Evolutionary conservation across 805 yeast species (phyloP).

Genomic region (Cyberlindnera japonica): DNA sequence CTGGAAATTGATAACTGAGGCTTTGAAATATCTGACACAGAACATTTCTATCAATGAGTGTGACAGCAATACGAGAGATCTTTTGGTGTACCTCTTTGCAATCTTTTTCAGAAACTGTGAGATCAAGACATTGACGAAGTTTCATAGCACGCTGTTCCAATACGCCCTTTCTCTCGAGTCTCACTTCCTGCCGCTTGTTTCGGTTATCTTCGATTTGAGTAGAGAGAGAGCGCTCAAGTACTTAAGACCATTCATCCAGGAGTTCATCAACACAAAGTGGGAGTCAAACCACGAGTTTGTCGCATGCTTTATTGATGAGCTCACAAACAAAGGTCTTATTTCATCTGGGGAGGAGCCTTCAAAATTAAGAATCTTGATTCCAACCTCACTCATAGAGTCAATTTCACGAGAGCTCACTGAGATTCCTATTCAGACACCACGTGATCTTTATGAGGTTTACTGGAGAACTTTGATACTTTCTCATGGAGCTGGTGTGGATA

Average conservation of each 20-base stretch:
- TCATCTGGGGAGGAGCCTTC: conserved; percentile 13
- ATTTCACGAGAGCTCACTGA: conserved; percentile 12
- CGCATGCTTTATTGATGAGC: conserved; percentile 40
- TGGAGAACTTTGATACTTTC: conserved; percentile 50
- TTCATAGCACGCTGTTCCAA: conserved; percentile 42
- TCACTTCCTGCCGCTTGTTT: conserved; percentile 44
- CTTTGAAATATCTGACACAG: conserved; percentile 20
- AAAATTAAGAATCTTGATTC: conserved; percentile 16
- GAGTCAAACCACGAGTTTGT: conserved; percentile 32
- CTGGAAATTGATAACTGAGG: conserved; percentile 40
- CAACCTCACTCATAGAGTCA: conserved; percentile 14
- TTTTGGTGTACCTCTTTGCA: conserved; percentile 43
- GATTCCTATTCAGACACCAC: conserved; percentile 4
- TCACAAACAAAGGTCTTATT: conserved; percentile 28
- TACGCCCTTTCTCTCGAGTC: conserved; percentile 33
- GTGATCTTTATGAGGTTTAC: conserved; percentile 37
- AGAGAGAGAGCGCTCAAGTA: conserved; percentile 42
- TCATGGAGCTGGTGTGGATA: conserved; percentile 31
- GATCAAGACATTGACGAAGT: conserved; percentile 42
- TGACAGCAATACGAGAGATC: conserved; percentile 9
- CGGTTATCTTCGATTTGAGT: conserved; percentile 39
- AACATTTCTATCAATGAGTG: not conserved
- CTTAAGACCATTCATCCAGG: conserved; percentile 45
- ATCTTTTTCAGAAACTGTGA: conserved; percentile 55
- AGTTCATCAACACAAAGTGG: conserved; percentile 45